phyloP scores from a whole-genome alignment of 2,329 filamentous ascomycete species.

The Claviceps humidiphila region DNA sequence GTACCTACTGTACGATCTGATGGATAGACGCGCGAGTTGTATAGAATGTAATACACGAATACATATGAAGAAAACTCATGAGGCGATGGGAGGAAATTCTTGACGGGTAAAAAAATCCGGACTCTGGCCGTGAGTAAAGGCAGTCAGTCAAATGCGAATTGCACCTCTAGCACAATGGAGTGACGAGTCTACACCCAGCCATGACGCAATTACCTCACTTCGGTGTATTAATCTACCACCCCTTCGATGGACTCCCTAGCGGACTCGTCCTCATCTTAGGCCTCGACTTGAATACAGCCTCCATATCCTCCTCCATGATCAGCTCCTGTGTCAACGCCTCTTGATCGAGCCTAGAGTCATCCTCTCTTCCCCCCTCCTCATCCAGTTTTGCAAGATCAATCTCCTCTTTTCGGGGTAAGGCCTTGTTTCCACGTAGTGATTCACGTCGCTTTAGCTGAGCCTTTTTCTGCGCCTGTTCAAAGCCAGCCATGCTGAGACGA shows the following conservation, averaged over 20 bases:
- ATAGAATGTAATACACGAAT: background rate
- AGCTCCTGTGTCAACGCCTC: slow-evolving; percentile 52
- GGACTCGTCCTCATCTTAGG: slow-evolving; percentile 72
- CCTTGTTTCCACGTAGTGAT: slow-evolving; percentile 34
- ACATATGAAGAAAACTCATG: background rate
- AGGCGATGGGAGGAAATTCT: background rate
- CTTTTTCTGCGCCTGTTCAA: slow-evolving; percentile 46
- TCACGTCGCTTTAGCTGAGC: slow-evolving; percentile 43
- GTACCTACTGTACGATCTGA: slow-evolving; percentile 1
- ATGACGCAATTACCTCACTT: background rate
- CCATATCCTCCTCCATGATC: slow-evolving; percentile 61
- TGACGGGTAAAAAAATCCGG: background rate
- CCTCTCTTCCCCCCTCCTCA: slow-evolving; percentile 23
- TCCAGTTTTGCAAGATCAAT: slow-evolving; percentile 35
- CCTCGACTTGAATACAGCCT: slow-evolving; percentile 72
- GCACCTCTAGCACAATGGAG: background rate
- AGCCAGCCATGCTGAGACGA: slow-evolving; percentile 47
- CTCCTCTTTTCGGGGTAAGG: slow-evolving; percentile 25
- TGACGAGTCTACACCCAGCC: background rate
- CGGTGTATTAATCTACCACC: slow-evolving; percentile 11
- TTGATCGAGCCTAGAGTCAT: slow-evolving; percentile 14
- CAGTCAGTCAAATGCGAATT: background rate
- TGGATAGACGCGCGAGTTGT: background rate
- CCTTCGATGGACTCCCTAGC: slow-evolving; percentile 33
- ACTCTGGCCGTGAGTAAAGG: background rate